Percentiles rank a stretch among this genome's conserved stretches.
Evolutionary conservation across 306 rosid species (phyloP).

Genomic region (Boehmeria nivea): DNA sequence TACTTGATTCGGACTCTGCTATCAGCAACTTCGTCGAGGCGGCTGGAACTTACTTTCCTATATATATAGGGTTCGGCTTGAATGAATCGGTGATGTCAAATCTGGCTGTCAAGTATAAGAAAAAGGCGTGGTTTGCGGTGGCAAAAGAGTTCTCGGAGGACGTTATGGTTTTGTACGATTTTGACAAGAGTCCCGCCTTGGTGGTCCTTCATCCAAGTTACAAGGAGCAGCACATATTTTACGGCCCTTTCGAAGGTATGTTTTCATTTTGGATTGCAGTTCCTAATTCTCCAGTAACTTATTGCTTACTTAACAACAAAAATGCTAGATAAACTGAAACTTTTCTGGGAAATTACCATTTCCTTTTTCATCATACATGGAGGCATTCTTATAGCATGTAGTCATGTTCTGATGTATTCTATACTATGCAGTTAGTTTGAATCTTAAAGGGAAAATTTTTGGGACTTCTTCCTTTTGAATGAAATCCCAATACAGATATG

Average conservation of each 20-base stretch:
- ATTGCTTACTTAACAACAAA: no score
- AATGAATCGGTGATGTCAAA: slow-evolving; percentile 47
- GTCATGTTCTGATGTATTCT: no score
- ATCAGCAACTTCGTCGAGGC: slow-evolving; percentile 55
- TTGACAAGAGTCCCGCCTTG: slow-evolving; percentile 89
- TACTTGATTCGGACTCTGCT: slow-evolving; percentile 83
- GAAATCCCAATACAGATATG: no score
- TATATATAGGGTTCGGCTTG: slow-evolving; percentile 82
- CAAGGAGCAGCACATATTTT: slow-evolving; percentile 66
- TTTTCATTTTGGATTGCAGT: neutral
- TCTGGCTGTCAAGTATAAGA: slow-evolving; percentile 64
- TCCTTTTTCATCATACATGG: no score
- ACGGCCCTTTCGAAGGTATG: slow-evolving; percentile 97
- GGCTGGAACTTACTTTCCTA: slow-evolving; percentile 70
- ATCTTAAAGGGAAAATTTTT: no score
- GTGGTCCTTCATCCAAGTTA: slow-evolving; percentile 64
- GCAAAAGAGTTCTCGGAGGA: slow-evolving; percentile 91
- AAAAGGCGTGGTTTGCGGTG: slow-evolving; percentile 92
- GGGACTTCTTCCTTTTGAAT: no score
- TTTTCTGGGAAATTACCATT: no score
- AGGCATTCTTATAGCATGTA: no score
- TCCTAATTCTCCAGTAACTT: neutral
- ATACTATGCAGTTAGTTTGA: no score
- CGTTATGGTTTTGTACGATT: slow-evolving; percentile 64
- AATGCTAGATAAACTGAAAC: no score